Percentiles rank a stretch among this genome's conserved stretches.
Conservation (phyloP, 345 rosid species). For the Raphanus sativus region DNA sequence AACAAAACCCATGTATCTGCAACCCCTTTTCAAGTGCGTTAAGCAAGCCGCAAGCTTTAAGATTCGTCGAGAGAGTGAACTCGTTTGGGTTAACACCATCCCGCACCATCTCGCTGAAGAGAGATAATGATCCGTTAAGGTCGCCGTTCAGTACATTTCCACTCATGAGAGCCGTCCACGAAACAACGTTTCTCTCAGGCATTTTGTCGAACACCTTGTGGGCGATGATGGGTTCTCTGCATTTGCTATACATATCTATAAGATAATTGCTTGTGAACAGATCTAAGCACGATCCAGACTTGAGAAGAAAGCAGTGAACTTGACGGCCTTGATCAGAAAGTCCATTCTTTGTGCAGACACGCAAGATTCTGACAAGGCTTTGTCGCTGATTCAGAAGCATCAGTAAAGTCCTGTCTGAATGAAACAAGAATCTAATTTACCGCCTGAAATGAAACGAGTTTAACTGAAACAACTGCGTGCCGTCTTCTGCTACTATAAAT, state of each 20-base stretch:
- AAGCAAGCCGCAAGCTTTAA: constrained; percentile 70
- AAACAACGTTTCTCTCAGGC: constrained; percentile 68
- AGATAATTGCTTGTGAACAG: constrained; percentile 55
- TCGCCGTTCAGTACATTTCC: constrained; percentile 54
- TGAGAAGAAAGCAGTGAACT: constrained; percentile 52
- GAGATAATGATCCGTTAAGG: constrained; percentile 45
- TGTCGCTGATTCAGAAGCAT: constrained; percentile 45
- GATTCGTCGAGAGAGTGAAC: constrained; percentile 67
- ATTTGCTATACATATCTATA: constrained; percentile 61
- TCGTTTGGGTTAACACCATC: constrained; percentile 60
- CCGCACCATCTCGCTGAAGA: constrained; percentile 50
- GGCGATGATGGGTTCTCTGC: constrained; percentile 48
- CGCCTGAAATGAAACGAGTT: background rate
- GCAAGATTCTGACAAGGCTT: constrained; percentile 50
- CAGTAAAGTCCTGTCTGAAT: background rate
- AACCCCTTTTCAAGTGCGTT: constrained; percentile 47
- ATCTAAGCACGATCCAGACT: constrained; percentile 46
- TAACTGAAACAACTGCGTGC: background rate
- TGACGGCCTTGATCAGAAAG: constrained; percentile 59
- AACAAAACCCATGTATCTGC: constrained; percentile 65
- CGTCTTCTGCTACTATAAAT: background rate
- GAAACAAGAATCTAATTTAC: background rate
- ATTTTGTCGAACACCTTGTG: constrained; percentile 63
- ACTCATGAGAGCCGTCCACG: constrained; percentile 86
- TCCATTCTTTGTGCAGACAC: constrained; percentile 49